A percentile compares a stretch with the other conserved stretches of the same genome.
Evolutionary conservation across 768 basidiomycete species (phyloP).

Genomic region (Tricholoma sp.): DNA sequence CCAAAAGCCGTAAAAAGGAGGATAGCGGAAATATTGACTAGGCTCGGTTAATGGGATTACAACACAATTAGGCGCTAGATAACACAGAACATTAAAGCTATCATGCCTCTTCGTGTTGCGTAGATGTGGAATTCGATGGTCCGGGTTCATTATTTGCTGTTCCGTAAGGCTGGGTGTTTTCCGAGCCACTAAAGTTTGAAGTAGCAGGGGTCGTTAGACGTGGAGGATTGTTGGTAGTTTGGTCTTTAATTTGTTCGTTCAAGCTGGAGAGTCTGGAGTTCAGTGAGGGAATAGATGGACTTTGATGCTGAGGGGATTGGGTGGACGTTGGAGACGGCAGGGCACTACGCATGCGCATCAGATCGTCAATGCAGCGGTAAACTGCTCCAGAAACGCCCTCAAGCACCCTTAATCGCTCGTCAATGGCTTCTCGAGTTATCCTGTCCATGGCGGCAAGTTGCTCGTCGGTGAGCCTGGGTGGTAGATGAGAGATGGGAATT

Average conservation of each 20-base stretch:
- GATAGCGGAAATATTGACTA: conserved; percentile 34
- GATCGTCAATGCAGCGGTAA: conserved; percentile 73
- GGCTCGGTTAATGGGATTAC: conserved; percentile 1
- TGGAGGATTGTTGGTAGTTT: background rate
- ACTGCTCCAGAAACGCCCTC: conserved; percentile 73
- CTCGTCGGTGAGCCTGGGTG: conserved; percentile 47
- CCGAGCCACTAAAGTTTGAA: conserved; percentile 4
- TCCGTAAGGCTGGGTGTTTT: background rate
- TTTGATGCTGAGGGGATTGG: conserved; percentile 8
- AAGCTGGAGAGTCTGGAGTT: conserved; percentile 1
- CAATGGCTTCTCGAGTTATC: conserved; percentile 74
- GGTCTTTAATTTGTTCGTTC: background rate
- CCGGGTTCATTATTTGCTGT: background rate
- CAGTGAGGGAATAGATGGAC: conserved; percentile 8
- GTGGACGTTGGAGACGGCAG: conserved; percentile 39
- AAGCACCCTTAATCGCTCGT: conserved; percentile 75
- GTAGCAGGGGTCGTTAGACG: background rate
- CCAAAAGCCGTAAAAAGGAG: conserved; percentile 50
- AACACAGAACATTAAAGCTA: background rate
- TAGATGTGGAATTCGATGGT: background rate
- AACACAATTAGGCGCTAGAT: background rate
- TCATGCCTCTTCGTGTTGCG: background rate
- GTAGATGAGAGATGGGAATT: conserved; percentile 29
- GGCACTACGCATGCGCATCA: conserved; percentile 70
- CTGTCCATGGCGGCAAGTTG: conserved; percentile 63